Conservation (phyloP, 805 yeast species). For the Komagataella pastoris region DNA sequence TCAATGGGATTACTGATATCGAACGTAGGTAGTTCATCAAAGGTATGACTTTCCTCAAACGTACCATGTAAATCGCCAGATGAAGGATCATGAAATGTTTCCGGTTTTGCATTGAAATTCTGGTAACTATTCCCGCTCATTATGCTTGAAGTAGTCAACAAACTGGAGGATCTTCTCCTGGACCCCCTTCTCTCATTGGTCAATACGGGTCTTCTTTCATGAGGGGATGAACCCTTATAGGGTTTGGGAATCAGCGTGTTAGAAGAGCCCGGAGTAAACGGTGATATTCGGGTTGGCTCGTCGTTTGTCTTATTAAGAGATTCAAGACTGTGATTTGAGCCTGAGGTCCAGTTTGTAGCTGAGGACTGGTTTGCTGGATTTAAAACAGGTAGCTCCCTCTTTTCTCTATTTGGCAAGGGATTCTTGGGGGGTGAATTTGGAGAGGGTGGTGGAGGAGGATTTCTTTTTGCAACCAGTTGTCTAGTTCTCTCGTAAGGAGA, state of each 20-base stretch:
- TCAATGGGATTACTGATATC: neutral
- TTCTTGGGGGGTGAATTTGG: slow-evolving; percentile 1
- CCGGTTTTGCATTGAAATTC: neutral
- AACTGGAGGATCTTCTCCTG: neutral
- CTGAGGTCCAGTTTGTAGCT: neutral
- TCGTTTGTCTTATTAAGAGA: slow-evolving; percentile 3
- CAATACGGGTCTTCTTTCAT: neutral
- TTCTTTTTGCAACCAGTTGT: slow-evolving; percentile 53
- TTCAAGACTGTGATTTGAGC: neutral
- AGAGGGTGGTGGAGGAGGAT: slow-evolving; percentile 59
- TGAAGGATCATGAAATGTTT: neutral
- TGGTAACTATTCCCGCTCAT: neutral
- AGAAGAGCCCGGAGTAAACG: slow-evolving; percentile 29
- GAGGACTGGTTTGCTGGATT: neutral
- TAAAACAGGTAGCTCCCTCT: slow-evolving; percentile 10
- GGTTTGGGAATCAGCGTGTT: slow-evolving; percentile 29
- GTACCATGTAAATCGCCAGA: neutral
- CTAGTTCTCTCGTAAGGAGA: slow-evolving; percentile 54
- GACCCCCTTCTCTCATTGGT: neutral
- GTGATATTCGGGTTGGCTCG: slow-evolving; percentile 12
- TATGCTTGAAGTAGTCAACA: neutral
- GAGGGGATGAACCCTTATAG: slow-evolving; percentile 16
- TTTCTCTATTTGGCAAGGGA: slow-evolving; percentile 3
- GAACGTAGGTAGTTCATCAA: neutral
- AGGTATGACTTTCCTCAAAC: neutral